Evolutionary conservation across 805 yeast genomes (phyloP).

Genomic region (Barnettozyma pratensis): DNA sequence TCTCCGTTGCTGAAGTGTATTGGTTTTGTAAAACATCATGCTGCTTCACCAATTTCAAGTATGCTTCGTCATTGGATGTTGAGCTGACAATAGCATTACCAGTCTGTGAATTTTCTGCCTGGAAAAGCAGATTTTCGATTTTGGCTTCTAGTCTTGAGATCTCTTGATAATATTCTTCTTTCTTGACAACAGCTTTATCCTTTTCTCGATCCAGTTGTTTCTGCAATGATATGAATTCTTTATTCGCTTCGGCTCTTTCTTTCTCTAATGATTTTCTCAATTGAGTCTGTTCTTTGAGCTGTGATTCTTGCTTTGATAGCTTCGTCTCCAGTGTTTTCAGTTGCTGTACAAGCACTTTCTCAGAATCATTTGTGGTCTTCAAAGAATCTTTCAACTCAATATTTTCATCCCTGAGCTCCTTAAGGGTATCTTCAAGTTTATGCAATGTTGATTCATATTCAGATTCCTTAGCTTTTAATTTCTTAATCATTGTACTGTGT

Average conservation of each 20-base stretch:
- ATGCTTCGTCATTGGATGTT: slow-evolving; percentile 32
- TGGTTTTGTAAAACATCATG: slow-evolving; percentile 62
- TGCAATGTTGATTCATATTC: slow-evolving; percentile 32
- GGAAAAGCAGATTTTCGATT: slow-evolving; percentile 61
- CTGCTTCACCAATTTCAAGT: slow-evolving; percentile 37
- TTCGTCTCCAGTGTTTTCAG: slow-evolving; percentile 19
- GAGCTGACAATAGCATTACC: slow-evolving; percentile 12
- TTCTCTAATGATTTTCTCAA: slow-evolving; percentile 20
- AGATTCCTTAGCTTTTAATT: slow-evolving; percentile 44
- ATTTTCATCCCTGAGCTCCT: slow-evolving; percentile 21
- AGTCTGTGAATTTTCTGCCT: slow-evolving; percentile 44
- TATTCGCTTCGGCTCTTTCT: slow-evolving; percentile 18
- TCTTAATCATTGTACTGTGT: slow-evolving; percentile 60
- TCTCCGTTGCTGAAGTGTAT: slow-evolving; percentile 69
- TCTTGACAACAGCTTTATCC: slow-evolving; percentile 20
- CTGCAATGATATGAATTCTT: slow-evolving; percentile 28
- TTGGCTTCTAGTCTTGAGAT: slow-evolving; percentile 59
- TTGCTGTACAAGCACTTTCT: slow-evolving; percentile 22
- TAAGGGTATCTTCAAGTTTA: slow-evolving; percentile 9
- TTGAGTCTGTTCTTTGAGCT: slow-evolving; percentile 20
- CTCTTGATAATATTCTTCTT: slow-evolving; percentile 33
- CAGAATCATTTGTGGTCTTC: slow-evolving; percentile 20
- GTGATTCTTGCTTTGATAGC: slow-evolving; percentile 17
- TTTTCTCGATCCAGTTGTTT: slow-evolving; percentile 31
- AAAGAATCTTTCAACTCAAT: slow-evolving; percentile 23